Evolutionary conservation across 306 rosid genomes (phyloP), one percentile per base, ranked within the genome.

Genomic region (Cucumis cinereus): DNA sequence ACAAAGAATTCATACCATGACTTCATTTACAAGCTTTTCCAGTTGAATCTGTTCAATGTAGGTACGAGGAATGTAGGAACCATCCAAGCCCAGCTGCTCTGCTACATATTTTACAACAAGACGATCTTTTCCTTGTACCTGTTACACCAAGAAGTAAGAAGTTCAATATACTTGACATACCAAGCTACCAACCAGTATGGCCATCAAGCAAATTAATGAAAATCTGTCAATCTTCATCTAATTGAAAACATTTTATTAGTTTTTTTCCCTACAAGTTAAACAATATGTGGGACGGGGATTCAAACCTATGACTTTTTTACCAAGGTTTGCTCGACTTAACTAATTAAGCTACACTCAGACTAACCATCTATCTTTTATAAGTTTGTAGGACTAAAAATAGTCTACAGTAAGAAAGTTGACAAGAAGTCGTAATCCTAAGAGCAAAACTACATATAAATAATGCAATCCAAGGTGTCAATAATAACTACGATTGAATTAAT

Each of bases 111-210:
- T 79, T 81, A 92, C 89, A 72, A 82, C 83, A 77, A 85, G 60
- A 50, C 99, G 96, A 79, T 95, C 99, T 80, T 83, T 92, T 83
- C 99, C 99, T 84, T 92, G 99, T 78, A 95, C 96, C 99, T 94
- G 24, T 75, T 86, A 81, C 41, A 80, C 16, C 33, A 77, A 84
- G 16, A 77, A 36, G 76, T 16, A 77, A 62, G 43, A 79, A 53
- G 56, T 11, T 63, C 9, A 77, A 13, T 23, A 13, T 23, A 69
- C 56, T 43, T 43, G 33, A 24, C 35, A 68, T 40, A 17, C 33
- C 52, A 40, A 67, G 73, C 73, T 33, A 67, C 53, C 52, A 40
- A 8, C 38, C 56, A 68, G 33, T 20, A 38, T 38, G 52, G 53
- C 16, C 53, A 13, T 41, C 35, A 22, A 66, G 53, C n/a, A 67